Evolutionary conservation across 2,329 filamentous ascomycete species (phyloP), one percentile per base, ranked within the genome.

Genomic region (Penicillium sp.): DNA sequence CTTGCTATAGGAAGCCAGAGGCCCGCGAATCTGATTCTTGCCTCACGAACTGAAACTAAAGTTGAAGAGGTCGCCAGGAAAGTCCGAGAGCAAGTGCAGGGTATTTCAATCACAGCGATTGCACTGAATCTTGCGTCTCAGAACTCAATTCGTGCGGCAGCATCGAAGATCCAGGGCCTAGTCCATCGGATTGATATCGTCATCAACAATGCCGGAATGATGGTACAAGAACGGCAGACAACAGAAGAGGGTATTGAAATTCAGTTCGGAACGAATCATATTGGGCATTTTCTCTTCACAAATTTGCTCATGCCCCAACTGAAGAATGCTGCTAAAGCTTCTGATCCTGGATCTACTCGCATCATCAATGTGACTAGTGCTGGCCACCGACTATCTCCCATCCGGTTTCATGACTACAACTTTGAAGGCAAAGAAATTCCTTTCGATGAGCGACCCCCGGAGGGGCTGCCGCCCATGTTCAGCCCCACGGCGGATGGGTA

Each of bases 191-290:
- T 72, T 26, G 66, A 72, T 44, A 55, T 66, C 8, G 48, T 71
- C 8, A 66, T 71, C 32, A 69, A 70, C 51, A 70, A 68, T 43
- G 69, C 69, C 4, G 69, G 69, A 7, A 52, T 71, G 27, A 70
- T 72, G 65, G 64, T 60, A 2, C 49, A 61, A 7, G 44, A 61
- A 3, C 61, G 51, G 27, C 52, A 57, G 13, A 49, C 54, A 23
- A 68, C 63, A 40, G 58, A 62, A n/a, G 56, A 68, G 9, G 68
- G 68, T 1, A 61, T 70, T 24, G 69, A 72, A 44, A 44, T 62
- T 4, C 64, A 68, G 21, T 63, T 72, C n/a, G 69, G 64, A 1
- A 68, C 65, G 8, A 72, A 72, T 43, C 65, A 72, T 42, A 30
- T 72, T 27, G 68, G 69, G 5, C 68, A 67, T 39, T 71, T 70